phyloP scores from a whole-genome alignment of 2,329 filamentous ascomycete genomes.

The Pseudonectria foliicola region DNA sequence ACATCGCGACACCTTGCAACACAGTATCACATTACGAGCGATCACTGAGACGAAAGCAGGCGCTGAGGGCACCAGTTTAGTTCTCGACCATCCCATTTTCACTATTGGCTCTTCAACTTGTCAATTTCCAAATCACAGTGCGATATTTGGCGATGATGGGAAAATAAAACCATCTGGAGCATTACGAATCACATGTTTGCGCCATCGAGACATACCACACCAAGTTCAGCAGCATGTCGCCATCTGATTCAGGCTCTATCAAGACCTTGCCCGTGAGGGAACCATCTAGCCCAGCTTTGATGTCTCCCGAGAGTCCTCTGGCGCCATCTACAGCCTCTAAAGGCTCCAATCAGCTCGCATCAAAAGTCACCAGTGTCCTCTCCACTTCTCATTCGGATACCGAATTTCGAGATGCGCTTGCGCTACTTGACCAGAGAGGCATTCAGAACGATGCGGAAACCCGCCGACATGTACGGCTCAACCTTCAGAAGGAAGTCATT shows the following conservation, averaged over 20 bases:
- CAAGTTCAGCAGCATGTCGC: constrained; percentile 10
- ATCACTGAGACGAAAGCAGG: constrained; percentile 1
- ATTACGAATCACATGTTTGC: neutral
- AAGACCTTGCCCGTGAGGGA: constrained; percentile 16
- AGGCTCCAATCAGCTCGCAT: constrained; percentile 61
- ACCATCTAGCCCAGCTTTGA: constrained; percentile 42
- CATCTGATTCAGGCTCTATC: constrained; percentile 13
- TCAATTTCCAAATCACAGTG: constrained; percentile 4
- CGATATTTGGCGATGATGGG: constrained; percentile 1
- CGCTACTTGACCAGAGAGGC: constrained; percentile 65
- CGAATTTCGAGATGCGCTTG: constrained; percentile 80
- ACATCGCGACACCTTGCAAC: constrained; percentile 20
- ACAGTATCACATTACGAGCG: constrained; percentile 4
- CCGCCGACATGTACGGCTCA: constrained; percentile 69
- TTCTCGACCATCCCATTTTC: neutral
- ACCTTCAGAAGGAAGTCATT: constrained; percentile 87
- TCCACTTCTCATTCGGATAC: constrained; percentile 89
- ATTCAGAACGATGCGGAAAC: constrained; percentile 70
- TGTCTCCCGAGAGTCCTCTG: constrained; percentile 77
- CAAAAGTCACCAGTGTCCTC: constrained; percentile 76
- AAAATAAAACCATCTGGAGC: too few relatives aligned
- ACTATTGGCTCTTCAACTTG: neutral
- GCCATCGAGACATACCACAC: neutral
- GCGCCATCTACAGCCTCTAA: constrained; percentile 55
- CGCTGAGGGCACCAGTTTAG: neutral